Evolutionary conservation across 768 basidiomycete genomes (phyloP).

Genomic region (Psilocybe sp.): DNA sequence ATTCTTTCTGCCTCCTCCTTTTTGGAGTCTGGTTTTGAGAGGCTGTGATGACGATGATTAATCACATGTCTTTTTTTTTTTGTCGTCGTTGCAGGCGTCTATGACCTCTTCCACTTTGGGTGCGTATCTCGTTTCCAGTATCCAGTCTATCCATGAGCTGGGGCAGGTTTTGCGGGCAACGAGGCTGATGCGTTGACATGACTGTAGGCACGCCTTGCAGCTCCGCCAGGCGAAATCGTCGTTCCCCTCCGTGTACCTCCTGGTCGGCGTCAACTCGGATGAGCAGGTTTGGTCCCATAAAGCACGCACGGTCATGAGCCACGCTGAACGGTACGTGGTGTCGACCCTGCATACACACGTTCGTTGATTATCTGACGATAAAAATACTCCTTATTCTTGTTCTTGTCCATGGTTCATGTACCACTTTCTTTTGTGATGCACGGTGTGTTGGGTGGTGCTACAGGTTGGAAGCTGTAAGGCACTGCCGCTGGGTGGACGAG

Average conservation of each 20-base stretch:
- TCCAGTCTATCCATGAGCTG: neutral
- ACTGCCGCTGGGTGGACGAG: constrained; percentile 97
- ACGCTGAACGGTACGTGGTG: constrained; percentile 68
- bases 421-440: neutral
- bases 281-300: constrained; percentile 80
- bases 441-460: constrained; percentile 2
- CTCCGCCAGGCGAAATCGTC: constrained; percentile 94
- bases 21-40: too few species aligned
- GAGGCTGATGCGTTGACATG: neutral
- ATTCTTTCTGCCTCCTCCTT: constrained; percentile 9
- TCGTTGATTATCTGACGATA: too few species aligned
- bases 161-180: neutral
- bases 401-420: too few species aligned
- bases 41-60: constrained; percentile 21
- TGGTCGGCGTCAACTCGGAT: constrained; percentile 93
- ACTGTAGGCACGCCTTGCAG: constrained; percentile 85
- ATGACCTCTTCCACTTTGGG: constrained; percentile 98
- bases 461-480: constrained; percentile 87
- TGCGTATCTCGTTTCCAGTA: constrained; percentile 37
- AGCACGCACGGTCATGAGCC: constrained; percentile 81
- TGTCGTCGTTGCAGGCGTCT: constrained; percentile 59
- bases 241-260: constrained; percentile 85
- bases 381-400: too few species aligned
- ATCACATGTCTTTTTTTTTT: constrained; percentile 25
- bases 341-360: neutral